Evolutionary conservation across 164 flowering plant species (phyloP), one percentile per base, ranked within the genome.

Genomic region (Nymphaea thermarum): DNA sequence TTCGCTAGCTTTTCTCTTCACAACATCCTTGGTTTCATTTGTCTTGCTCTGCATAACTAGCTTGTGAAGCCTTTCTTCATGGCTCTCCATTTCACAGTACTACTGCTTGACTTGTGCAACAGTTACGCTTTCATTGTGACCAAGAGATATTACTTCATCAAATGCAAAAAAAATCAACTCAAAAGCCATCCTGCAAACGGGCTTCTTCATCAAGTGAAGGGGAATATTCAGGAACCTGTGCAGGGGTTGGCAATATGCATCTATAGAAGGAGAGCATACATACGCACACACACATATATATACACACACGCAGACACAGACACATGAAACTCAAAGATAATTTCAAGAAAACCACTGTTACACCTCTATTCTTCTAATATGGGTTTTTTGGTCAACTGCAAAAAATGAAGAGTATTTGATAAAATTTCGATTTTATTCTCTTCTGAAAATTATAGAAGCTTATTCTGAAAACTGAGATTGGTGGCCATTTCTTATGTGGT

Each of bases 61-160:
- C 18, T 43, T 43, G 44, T 65, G 67, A n/a, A 65, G 41, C 55
- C 41, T 65, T 25, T 65, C 67, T 43, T 44, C 67, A 43, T 4
- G 51, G 41, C 67, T 65, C 51, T 65, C 55, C 67, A 65, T 65
- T 44, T 65, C 67, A 44, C 51, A 43, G 67, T 16, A 43, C 36
- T 25, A 25, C 11, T 43, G 51, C 55, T 43, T 65, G 18, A 65
- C 67, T 45, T 43, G 67, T 43, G 42, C 55, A 43, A 65, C 59
- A 44, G 51, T 65, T 3, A 65, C n/a, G n/a, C 44, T 65, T 18
- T 65, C 67, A 3, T 65, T 65, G 53, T 65, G 55, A 11, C 67
- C 67, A 44, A 65, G 67, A 45, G 55, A 65, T 36, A 65, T 65
- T 51, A 65, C 67, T 44, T 65, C 67, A 65, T 65, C 67, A 65